Base-by-base conservation (phyloP, 225 moss, liverwort and hornwort genomes). In the Polytrichum formosum region DNA sequence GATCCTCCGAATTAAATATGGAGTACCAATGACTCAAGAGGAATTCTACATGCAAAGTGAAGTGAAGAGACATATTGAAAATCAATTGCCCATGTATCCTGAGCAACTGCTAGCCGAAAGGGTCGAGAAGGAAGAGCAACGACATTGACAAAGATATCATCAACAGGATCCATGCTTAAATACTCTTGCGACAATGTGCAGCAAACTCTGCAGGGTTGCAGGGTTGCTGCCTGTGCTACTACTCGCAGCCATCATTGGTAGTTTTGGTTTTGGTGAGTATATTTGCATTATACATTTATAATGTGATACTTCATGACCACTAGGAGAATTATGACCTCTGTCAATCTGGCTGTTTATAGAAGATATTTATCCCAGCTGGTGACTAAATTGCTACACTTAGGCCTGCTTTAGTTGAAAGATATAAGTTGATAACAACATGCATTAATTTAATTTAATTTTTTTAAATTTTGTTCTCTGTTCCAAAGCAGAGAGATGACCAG, bases 121-220 rank as follows among this genome's bases (percentile, higher is more conserved):
- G 46, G 46, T 16, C 4, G 46, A 46, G 46, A 13, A 46, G 46
- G 46, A 16, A 46, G 46, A 46, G 46, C 16, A 46, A 46, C 46
- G 2, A 46, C 46, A 46, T 46, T 46, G 37, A 37, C 37, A 37
- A 37, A 9, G 77, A 77, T 72, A 72, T 67, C 74, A 66, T 64
- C 67, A 61, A 72, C 61, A 53, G 79, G 20, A 82, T 85, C 77
- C 75, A 82, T 85, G 79, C 77, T 79, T 72, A 68, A 76, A 74
- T 66, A 59, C 61, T 69, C 65, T 77, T 72, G 61, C 72, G 72
- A 79, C 74, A 70, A 85, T 85, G 85, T 64, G 77, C 75, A 75
- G 85, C 77, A 85, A 82, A 77, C 79, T 77, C 77, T 85, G 77
- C 85, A 79, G 72, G 37, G 65, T 75, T 85, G 79, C 77, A 80